A percentile compares a stretch with the other conserved stretches of the same genome.
Evolutionary conservation across 371 early-diverging fungal species (phyloP).

Genomic region (Circinella umbellata): DNA sequence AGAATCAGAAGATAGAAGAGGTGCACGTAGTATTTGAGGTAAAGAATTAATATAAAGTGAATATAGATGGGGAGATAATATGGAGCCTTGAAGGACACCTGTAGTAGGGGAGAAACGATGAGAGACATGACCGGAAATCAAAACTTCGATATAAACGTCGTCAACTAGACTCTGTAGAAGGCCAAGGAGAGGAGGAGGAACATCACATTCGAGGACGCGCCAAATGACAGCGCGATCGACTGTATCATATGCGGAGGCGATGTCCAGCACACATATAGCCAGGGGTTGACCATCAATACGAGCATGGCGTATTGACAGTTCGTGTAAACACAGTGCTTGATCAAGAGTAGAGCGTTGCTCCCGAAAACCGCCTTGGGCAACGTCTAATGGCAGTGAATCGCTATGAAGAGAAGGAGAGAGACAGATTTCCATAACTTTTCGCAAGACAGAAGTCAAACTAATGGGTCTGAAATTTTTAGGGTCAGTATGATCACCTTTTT

Average conservation of each 20-base stretch:
- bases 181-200: constrained; percentile 2
- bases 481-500: constrained; percentile 20
- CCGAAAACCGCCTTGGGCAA: constrained; percentile 41
- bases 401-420: neutral
- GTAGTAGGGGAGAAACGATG: too few species aligned
- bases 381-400: constrained; percentile 7
- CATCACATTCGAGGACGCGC: neutral
- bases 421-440: constrained; percentile 20
- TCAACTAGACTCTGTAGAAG: too few species aligned
- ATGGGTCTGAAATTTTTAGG: constrained; percentile 29
- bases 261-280: constrained; percentile 21
- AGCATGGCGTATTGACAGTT: neutral
- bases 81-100: too few species aligned
- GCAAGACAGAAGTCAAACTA: constrained; percentile 18
- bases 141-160: too few species aligned
- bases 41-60: too few species aligned
- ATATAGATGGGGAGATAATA: too few species aligned
- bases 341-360: neutral
- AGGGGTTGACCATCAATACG: neutral
- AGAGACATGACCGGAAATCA: too few species aligned
- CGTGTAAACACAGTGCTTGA: constrained; percentile 9
- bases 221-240: constrained; percentile 23
- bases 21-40: neutral
- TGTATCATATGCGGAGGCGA: constrained; percentile 26
- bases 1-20: neutral